Percentiles rank a stretch among this genome's conserved stretches.
Evolutionary conservation across 2,329 filamentous ascomycete species (phyloP).

Genomic region (Aspergillus latus): DNA sequence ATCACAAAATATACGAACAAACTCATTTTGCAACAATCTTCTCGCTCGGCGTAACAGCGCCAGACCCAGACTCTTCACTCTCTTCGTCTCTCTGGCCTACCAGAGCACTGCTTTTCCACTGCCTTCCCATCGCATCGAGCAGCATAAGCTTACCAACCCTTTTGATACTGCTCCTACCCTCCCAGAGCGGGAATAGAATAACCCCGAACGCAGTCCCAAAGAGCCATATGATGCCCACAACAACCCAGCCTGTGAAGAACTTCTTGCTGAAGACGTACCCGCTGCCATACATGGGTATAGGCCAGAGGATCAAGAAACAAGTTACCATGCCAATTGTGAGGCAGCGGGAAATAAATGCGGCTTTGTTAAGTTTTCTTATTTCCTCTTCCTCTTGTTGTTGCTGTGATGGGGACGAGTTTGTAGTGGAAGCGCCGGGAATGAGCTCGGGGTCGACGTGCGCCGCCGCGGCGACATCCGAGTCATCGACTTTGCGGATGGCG

Average conservation of each 20-base stretch:
- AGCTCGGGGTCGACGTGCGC: constrained; percentile 67
- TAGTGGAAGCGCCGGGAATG: constrained; percentile 52
- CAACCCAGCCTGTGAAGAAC: constrained; percentile 82
- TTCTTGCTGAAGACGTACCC: constrained; percentile 77
- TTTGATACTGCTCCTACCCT: constrained; percentile 68
- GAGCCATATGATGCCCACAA: constrained; percentile 76
- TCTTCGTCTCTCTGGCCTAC: constrained; percentile 34
- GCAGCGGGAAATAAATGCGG: constrained; percentile 55
- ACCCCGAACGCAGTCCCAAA: constrained; percentile 72
- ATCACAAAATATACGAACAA: background rate
- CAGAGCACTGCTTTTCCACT: constrained; percentile 25
- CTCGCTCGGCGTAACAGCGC: constrained; percentile 50
- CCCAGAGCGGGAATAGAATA: constrained; percentile 77
- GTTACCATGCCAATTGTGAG: constrained; percentile 66
- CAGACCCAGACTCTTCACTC: constrained; percentile 40
- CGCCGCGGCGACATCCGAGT: constrained; percentile 66
- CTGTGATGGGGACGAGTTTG: constrained; percentile 32
- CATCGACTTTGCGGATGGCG: constrained; percentile 73
- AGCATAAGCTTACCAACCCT: constrained; percentile 63
- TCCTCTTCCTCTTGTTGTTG: constrained; percentile 42
- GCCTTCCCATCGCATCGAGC: constrained; percentile 55
- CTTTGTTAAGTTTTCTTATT: constrained; percentile 54
- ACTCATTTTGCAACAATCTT: constrained; percentile 30
- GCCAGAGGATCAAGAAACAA: constrained; percentile 77
- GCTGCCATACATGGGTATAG: constrained; percentile 84